A percentile compares a stretch with the other conserved stretches of the same genome.
These are phyloP conservation scores for Candida insectalens DNA, from an alignment of 805 yeast genomes.

Conservation along the genomic window DNA sequence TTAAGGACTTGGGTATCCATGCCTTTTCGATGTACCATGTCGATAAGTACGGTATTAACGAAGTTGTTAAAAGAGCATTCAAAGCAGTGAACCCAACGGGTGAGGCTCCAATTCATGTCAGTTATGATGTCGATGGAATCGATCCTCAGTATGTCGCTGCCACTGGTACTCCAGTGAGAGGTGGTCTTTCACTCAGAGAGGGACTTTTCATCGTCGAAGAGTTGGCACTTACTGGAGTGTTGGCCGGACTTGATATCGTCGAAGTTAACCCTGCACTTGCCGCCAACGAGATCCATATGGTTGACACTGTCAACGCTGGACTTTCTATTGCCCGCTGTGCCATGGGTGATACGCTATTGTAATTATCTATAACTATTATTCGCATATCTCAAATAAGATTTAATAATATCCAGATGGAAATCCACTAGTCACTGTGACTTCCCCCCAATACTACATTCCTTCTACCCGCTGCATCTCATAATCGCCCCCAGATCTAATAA, in stretches of 20 bases:
- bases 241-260: constrained; percentile 83
- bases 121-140: constrained; percentile 94
- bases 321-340: constrained; percentile 91
- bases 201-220: constrained; percentile 90
- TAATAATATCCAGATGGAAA: not conserved
- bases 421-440: too few relatives aligned
- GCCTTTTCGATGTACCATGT: constrained; percentile 95
- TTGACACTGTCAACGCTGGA: constrained; percentile 84
- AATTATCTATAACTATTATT: constrained; percentile 8
- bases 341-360: constrained; percentile 79
- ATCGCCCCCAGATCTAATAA: too few relatives aligned
- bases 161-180: constrained; percentile 96
- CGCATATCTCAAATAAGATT: not conserved
- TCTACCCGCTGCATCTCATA: too few relatives aligned
- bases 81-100: constrained; percentile 65
- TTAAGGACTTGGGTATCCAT: constrained; percentile 60
- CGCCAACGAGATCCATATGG: constrained; percentile 59
- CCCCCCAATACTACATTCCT: too few relatives aligned
- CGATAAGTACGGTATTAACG: constrained; percentile 86
- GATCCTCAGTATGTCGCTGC: constrained; percentile 94
- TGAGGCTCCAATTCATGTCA: constrained; percentile 69
- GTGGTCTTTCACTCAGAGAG: constrained; percentile 90
- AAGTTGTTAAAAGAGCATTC: constrained; percentile 87
- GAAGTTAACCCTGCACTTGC: constrained; percentile 91
- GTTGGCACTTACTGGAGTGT: constrained; percentile 80